phyloP scores from a whole-genome alignment of 2,329 filamentous ascomycete species.

The Aspergillus proliferans region DNA sequence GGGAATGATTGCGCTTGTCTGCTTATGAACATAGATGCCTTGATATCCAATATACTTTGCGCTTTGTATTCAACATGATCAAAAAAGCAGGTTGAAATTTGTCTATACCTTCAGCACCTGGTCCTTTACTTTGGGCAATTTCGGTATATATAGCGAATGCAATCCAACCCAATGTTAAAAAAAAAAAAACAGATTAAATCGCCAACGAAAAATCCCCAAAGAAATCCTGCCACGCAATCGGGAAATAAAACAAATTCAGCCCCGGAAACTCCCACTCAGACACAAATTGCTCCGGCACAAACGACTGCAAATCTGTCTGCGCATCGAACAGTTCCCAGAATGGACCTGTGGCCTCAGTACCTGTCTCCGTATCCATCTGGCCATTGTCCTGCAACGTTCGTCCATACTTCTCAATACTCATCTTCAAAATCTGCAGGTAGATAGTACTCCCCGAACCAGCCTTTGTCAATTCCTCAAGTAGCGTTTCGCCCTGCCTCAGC shows the following conservation, averaged over 20 bases:
- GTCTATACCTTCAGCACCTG: background rate
- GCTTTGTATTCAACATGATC: constrained; percentile 8
- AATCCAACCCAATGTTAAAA: background rate
- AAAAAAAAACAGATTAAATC: constrained; percentile 9
- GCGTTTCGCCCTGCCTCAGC: constrained; percentile 38
- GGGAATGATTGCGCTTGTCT: constrained; percentile 1
- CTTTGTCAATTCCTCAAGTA: constrained; percentile 39
- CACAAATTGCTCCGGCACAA: constrained; percentile 51
- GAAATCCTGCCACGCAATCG: constrained; percentile 43
- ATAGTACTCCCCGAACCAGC: constrained; percentile 32
- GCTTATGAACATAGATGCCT: constrained; percentile 10
- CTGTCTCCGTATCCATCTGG: constrained; percentile 11
- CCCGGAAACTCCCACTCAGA: constrained; percentile 56
- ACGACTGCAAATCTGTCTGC: constrained; percentile 47
- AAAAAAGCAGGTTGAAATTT: constrained; percentile 8
- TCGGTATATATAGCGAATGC: background rate
- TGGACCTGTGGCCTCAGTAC: constrained; percentile 14
- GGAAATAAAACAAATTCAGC: constrained; percentile 46
- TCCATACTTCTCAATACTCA: constrained; percentile 48
- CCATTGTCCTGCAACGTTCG: constrained; percentile 36
- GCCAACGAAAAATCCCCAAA: constrained; percentile 40
- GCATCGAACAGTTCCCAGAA: constrained; percentile 33
- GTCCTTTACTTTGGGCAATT: background rate
- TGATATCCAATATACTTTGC: constrained; percentile 15
- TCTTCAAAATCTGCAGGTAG: constrained; percentile 45